Evolutionary conservation across 306 rosid genomes (phyloP), one percentile per base, ranked within the genome.

Genomic region (Acacia melanoxylon): DNA sequence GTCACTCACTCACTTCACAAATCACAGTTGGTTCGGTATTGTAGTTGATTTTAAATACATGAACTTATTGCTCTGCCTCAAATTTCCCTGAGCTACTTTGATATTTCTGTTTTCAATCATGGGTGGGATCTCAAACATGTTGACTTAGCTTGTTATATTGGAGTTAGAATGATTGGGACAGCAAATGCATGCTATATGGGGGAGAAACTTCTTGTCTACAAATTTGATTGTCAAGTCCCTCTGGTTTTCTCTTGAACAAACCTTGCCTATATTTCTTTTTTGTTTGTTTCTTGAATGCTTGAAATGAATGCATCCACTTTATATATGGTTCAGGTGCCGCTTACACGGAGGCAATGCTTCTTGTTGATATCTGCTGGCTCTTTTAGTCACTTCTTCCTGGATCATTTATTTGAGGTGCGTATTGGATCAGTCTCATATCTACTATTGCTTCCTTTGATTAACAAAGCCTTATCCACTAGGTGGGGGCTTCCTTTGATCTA

Each of bases 361-460:
- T 83, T 88, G 79, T 80, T 93, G 91, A 44, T 94, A 10, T 85
- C 95, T 41, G 98, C 97, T 65, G 98, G 97, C 51, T 91, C 97
- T 81, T 87, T 94, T 10, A 90, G 95, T 16, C 98, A 94, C 68
- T 94, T 94, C 87, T 91, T 93, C 85, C 88, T 94, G 12, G 98
- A 94, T 75, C 82, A 93, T 88, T 90, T 93, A 48, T 94, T 94
- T 80, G 98, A 93, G 97, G 98, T 94, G 16, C 41, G 69, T 6
- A 86, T 77, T 52, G 13, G 40, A 12, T 71, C 13, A 46, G 68
- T 48, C 42, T 44, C 51, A 25, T 56, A 22, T 49, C 6, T 37
- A 27, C 44, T 22, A 16, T 61, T 54, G 24, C 84, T 51, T 37
- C 0, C 35, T 1, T 25, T 74, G 6, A 42, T 68, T 10, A 35